These are phyloP conservation scores for Penicillium coprophilum DNA, from an alignment of 495 filamentous ascomycete genomes.

Conservation along the genomic window DNA sequence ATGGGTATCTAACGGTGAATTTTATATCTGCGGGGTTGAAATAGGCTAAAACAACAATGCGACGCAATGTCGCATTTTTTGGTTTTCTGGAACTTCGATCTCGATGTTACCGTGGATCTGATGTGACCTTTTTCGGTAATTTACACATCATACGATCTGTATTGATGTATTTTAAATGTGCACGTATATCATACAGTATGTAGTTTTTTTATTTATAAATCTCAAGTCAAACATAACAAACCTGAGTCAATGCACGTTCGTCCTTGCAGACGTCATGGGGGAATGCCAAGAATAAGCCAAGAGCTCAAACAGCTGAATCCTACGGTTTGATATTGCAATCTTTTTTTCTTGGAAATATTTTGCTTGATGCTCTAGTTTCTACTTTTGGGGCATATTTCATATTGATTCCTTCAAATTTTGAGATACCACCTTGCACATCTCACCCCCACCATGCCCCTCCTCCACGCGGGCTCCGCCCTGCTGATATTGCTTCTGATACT, in stretches of 20 bases:
- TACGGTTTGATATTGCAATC: neutral
- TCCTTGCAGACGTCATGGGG: constrained; percentile 6
- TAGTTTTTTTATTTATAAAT: neutral
- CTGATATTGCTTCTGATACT: constrained; percentile 57
- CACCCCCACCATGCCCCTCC: constrained; percentile 32
- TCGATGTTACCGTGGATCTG: constrained; percentile 29
- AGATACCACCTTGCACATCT: neutral
- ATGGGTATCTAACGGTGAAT: neutral
- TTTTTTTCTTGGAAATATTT: neutral
- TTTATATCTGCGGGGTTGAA: constrained; percentile 10
- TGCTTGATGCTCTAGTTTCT: neutral
- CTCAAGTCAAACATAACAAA: neutral
- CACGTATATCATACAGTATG: neutral
- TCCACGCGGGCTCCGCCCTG: constrained; percentile 35
- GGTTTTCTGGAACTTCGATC: neutral
- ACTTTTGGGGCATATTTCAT: neutral
- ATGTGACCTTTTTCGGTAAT: constrained; percentile 12
- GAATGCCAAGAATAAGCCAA: constrained; percentile 8
- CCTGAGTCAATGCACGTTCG: too few species aligned
- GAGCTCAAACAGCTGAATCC: constrained; percentile 3
- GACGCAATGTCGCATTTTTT: neutral
- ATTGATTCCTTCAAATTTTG: neutral
- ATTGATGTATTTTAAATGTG: neutral
- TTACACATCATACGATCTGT: neutral
- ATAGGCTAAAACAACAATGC: neutral